phyloP scores from a whole-genome alignment of 2,329 filamentous ascomycete genomes.

The Cytospora mali region DNA sequence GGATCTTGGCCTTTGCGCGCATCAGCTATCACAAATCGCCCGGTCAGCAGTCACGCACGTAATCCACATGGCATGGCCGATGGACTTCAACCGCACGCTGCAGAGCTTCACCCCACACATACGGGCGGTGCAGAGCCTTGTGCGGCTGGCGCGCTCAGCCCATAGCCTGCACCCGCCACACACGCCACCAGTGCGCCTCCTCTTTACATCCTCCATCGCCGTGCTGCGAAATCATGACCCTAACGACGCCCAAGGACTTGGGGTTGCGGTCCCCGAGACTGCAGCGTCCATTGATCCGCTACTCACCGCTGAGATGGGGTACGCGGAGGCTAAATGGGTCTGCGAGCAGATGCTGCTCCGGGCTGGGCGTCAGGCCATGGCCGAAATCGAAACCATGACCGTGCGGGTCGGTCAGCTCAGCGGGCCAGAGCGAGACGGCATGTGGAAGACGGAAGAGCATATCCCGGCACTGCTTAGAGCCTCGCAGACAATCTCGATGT shows the following conservation, averaged over 20 bases:
- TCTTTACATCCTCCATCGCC: conserved; percentile 45
- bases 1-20: too few species aligned
- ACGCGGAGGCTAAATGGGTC: conserved; percentile 44
- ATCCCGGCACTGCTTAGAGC: conserved; percentile 52
- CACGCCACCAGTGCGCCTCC: conserved; percentile 33
- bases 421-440: conserved; percentile 50
- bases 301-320: conserved; percentile 39
- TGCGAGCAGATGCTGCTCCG: conserved; percentile 44
- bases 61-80: conserved; percentile 50
- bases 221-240: too few species aligned
- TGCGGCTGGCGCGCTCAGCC: conserved; percentile 42
- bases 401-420: conserved; percentile 50
- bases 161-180: conserved; percentile 34
- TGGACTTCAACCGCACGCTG: conserved; percentile 52
- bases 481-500: conserved; percentile 33
- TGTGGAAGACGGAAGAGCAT: conserved; percentile 58
- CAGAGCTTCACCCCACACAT: conserved; percentile 51
- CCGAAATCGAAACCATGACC: conserved; percentile 39
- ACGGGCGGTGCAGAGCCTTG: conserved; percentile 49
- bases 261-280: conserved; percentile 40
- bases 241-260: conserved; percentile 33
- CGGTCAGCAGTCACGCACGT: conserved; percentile 56
- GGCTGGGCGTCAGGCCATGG: conserved; percentile 34
- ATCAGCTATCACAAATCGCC: too few species aligned
- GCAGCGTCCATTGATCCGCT: conserved; percentile 36